Conservation (phyloP, 2,329 filamentous ascomycete genomes). For the Colletotrichum karsti region DNA sequence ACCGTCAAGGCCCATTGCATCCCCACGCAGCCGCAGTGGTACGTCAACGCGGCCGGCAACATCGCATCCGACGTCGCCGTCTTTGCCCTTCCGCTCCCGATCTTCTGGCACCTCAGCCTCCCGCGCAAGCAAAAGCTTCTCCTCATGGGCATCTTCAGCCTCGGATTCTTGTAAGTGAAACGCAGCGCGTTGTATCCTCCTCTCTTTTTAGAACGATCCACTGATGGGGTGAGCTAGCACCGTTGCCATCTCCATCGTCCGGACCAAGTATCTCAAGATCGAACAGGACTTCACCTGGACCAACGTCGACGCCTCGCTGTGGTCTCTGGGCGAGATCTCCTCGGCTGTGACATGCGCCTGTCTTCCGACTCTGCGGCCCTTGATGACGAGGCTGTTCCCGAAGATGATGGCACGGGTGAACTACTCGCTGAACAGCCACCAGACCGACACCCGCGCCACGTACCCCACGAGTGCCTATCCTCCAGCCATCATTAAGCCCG, state of each 20-base stretch:
- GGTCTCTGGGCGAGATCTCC: conserved; percentile 34
- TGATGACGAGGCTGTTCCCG: conserved; percentile 26
- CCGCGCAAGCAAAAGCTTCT: conserved; percentile 32
- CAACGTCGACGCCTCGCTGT: conserved; percentile 33
- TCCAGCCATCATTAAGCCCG: neutral
- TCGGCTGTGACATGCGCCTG: conserved; percentile 33
- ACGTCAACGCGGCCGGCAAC: conserved; percentile 37
- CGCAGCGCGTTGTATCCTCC: too few relatives aligned
- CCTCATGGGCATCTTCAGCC: conserved; percentile 37
- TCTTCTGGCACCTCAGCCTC: conserved; percentile 34
- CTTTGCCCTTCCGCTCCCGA: conserved; percentile 35
- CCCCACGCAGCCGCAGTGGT: conserved; percentile 31
- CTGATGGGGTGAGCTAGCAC: conserved; percentile 25
- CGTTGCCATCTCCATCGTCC: conserved; percentile 33
- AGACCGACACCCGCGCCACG: conserved; percentile 3
- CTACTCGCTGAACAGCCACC: conserved; percentile 16
- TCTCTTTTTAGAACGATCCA: neutral
- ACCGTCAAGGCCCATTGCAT: conserved; percentile 31
- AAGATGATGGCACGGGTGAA: conserved; percentile 18
- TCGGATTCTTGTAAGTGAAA: conserved; percentile 37
- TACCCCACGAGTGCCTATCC: conserved; percentile 6
- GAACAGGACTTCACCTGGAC: conserved; percentile 32
- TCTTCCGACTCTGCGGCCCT: conserved; percentile 34
- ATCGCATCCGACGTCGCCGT: conserved; percentile 37
- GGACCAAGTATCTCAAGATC: conserved; percentile 31